Base-by-base conservation (phyloP, 345 rosid species). In the Boechera stricta region DNA sequence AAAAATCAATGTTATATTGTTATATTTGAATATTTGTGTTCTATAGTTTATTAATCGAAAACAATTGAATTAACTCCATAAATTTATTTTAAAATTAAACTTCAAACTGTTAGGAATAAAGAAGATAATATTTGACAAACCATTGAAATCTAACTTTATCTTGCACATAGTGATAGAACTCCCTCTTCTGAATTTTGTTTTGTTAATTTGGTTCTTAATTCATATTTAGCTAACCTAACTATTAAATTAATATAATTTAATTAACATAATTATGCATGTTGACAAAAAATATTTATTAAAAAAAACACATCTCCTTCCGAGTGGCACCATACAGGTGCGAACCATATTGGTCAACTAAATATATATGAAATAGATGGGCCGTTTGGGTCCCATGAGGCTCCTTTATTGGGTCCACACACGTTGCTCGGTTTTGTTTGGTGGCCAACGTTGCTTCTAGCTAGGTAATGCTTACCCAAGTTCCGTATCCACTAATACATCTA, bases 371-470 rank as follows among this genome's bases (percentile, higher is more conserved):
- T 18, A 33, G 75, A 62, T 44, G 59, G 52, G 75, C 62, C 31
- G 10, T 36, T 66, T 9, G 49, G 78, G 78, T 45, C 78, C 73
- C 67, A 59, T 29, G 67, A 75, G 58, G 56, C 72, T 65, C 48
- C 64, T 33, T 26, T 36, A 36, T 47, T 32, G 74, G 80, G 75
- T 55, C 44, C 13, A 71, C 80, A 55, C 72, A 64, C 54, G 76
- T 64, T 71, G 36, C 28, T 71, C 67, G 57, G 36, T 55, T 44
- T 54, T 45, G 7, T 77, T 77, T 71, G 76, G 76, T 77, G 76
- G 72, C 67, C 41, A 56, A 64, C 61, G 67, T 77, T 77, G 72
- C 80, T 77, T 71, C 80, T 64, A 31, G 72, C 80, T 64, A 39
- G 72, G 67, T 52, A 54, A 71, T 64, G 67, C 67, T 56, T 38